These are phyloP conservation scores for Olyra latifolia DNA, from an alignment of 176 grass and related monocot genomes.

Conservation along the genomic window DNA sequence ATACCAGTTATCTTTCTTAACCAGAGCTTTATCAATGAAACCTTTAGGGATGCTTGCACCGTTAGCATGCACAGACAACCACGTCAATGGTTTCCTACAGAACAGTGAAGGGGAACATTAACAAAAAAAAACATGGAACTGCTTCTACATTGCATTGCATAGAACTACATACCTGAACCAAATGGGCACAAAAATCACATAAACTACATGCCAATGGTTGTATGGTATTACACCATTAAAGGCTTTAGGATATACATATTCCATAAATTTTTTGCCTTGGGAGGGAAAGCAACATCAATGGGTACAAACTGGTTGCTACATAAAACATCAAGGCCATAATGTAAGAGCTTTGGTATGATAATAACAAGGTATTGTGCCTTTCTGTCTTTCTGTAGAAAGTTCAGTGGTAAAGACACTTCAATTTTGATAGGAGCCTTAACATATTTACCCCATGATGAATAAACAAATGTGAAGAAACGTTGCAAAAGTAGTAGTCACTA, in stretches of 20 bases:
- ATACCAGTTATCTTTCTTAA: conserved; percentile 79
- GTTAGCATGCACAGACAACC: conserved; percentile 88
- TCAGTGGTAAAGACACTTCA: neutral
- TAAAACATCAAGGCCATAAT: neutral
- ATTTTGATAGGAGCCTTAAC: neutral
- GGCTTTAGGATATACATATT: neutral
- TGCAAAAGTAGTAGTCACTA: neutral
- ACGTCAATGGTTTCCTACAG: conserved; percentile 76
- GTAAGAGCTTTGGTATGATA: neutral
- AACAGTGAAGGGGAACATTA: conserved; percentile 4
- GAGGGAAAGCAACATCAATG: neutral
- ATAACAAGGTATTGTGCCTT: neutral
- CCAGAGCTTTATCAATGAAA: conserved; percentile 66
- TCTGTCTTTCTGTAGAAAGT: neutral
- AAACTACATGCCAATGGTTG: neutral
- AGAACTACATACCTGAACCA: neutral
- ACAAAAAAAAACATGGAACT: neutral
- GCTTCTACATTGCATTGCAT: neutral
- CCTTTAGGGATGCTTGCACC: conserved; percentile 58
- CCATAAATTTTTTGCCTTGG: neutral
- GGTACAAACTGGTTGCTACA: neutral
- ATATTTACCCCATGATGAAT: neutral
- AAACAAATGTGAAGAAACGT: neutral
- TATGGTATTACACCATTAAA: neutral
- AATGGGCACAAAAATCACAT: neutral